Conservation (phyloP, 306 rosid species). For the Aeschynomene evenia region DNA sequence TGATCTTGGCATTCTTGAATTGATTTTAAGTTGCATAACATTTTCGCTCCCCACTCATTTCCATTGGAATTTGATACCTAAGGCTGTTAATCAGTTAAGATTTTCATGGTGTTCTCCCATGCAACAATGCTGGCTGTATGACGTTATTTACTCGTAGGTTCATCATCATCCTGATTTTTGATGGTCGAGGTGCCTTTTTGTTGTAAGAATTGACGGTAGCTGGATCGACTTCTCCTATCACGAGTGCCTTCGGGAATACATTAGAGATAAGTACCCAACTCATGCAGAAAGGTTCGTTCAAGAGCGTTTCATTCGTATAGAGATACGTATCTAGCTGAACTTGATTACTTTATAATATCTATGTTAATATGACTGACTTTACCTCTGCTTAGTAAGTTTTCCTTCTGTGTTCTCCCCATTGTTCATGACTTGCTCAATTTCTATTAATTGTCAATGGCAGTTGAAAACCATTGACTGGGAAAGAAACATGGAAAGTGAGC, state of each 20-base stretch:
- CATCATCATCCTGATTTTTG: slow-evolving; percentile 66
- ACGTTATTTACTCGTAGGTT: slow-evolving; percentile 51
- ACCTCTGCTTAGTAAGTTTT: background rate
- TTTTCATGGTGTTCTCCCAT: background rate
- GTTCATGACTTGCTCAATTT: slow-evolving; percentile 29
- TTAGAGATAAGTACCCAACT: slow-evolving; percentile 63
- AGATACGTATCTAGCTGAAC: background rate
- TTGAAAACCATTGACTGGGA: slow-evolving; percentile 39
- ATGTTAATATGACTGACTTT: slow-evolving; percentile 19
- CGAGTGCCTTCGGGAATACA: slow-evolving; percentile 66
- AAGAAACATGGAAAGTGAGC: slow-evolving; percentile 17
- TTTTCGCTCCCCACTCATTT: background rate
- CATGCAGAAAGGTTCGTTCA: slow-evolving; percentile 61
- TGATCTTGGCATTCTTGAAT: background rate
- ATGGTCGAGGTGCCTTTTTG: slow-evolving; percentile 69
- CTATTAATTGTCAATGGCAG: slow-evolving; percentile 37
- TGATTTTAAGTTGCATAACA: background rate
- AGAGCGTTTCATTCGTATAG: slow-evolving; percentile 56
- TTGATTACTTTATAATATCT: background rate
- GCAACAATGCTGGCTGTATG: slow-evolving; percentile 3
- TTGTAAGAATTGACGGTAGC: slow-evolving; percentile 68
- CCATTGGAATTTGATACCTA: background rate
- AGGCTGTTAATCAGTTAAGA: background rate
- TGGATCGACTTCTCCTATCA: slow-evolving; percentile 89
- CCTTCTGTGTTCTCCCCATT: background rate